phyloP scores from a whole-genome alignment of 1,284 basidiomycete species.

The Butyriboletus appendiculatus region DNA sequence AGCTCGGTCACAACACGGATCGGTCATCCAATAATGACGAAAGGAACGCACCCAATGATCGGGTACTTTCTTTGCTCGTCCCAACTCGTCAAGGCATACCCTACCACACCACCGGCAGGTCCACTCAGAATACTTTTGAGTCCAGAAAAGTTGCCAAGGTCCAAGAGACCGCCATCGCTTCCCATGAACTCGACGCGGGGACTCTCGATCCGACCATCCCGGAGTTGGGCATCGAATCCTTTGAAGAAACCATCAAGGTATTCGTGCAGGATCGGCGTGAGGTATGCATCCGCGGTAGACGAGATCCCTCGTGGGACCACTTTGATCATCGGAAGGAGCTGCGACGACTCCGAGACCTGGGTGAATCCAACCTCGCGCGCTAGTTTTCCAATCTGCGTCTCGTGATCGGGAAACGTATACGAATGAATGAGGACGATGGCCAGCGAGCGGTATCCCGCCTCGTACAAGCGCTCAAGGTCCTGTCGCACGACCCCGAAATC shows the following conservation, averaged over 20 bases:
- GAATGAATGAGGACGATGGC: constrained; percentile 90
- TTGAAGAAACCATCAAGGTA: constrained; percentile 94
- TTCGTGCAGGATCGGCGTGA: constrained; percentile 84
- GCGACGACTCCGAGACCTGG: constrained; percentile 87
- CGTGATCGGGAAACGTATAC: constrained; percentile 89
- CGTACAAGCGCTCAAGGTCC: constrained; percentile 71
- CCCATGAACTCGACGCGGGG: constrained; percentile 74
- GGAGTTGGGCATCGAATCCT: constrained; percentile 80
- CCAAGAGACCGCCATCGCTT: constrained; percentile 74
- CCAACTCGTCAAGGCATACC: constrained; percentile 73
- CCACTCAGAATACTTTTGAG: constrained; percentile 78
- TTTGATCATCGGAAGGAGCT: constrained; percentile 93
- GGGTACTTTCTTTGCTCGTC: constrained; percentile 57
- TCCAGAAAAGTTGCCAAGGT: constrained; percentile 72
- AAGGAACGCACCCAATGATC: constrained; percentile 55
- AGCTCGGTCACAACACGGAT: not conserved
- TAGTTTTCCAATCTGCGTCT: constrained; percentile 69
- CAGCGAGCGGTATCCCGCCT: constrained; percentile 78
- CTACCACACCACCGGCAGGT: constrained; percentile 79
- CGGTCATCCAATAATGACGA: not conserved
- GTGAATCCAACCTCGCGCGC: constrained; percentile 82
- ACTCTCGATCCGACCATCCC: constrained; percentile 33
- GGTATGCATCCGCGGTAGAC: constrained; percentile 94
- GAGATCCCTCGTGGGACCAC: constrained; percentile 93
- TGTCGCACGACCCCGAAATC: constrained; percentile 52